Evolutionary conservation across 2,329 filamentous ascomycete species (phyloP).

Genomic region (Niveomyces coronatus): DNA sequence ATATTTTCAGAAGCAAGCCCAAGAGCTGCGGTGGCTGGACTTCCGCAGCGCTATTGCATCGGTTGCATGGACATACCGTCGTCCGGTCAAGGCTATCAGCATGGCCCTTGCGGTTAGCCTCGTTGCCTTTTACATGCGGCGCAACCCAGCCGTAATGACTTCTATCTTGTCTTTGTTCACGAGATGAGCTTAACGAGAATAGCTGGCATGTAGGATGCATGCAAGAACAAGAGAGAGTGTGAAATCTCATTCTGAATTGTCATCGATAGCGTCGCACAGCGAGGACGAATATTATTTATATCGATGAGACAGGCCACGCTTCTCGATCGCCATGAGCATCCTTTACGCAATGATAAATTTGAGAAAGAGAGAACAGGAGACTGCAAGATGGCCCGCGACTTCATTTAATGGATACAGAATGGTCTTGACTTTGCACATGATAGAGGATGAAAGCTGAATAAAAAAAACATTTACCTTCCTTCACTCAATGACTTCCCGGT

Average conservation of each 20-base stretch:
- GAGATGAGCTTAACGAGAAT: constrained; percentile 4
- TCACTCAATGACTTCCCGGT: neutral
- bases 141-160: constrained; percentile 25
- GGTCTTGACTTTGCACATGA: neutral
- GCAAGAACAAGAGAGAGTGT: neutral
- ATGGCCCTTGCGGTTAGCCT: constrained; percentile 57
- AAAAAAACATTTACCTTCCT: neutral
- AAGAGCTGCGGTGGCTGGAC: constrained; percentile 60
- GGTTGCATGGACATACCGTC: constrained; percentile 53
- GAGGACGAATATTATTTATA: too few relatives aligned
- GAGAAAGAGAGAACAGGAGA: too few relatives aligned
- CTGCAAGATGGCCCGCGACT: too few relatives aligned
- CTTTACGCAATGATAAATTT: too few relatives aligned
- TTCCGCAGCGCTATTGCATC: constrained; percentile 18
- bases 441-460: neutral
- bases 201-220: neutral
- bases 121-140: constrained; percentile 57
- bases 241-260: too few relatives aligned
- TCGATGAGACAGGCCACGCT: too few relatives aligned
- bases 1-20: constrained; percentile 61
- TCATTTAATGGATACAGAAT: too few relatives aligned
- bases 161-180: constrained; percentile 19
- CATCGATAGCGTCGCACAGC: too few relatives aligned
- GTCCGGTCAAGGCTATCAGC: constrained; percentile 50
- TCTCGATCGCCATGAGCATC: too few relatives aligned